phyloP scores from a whole-genome alignment of 768 basidiomycete genomes.

The Mycena crocata region DNA sequence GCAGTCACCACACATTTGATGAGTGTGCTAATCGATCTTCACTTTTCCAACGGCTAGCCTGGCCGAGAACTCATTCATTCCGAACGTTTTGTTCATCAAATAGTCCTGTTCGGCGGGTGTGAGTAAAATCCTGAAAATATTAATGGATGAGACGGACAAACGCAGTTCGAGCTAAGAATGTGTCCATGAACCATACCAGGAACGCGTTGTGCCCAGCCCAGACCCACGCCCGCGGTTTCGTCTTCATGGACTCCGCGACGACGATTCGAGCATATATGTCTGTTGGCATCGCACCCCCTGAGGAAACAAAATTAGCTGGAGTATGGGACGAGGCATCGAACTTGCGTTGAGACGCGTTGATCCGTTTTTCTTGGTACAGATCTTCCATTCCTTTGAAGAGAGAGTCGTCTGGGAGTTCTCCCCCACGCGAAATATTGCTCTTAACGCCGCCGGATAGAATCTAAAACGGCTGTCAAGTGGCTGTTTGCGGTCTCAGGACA shows the following conservation, averaged over 20 bases:
- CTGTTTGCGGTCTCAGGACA: neutral
- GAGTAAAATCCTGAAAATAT: neutral
- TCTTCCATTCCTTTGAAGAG: slow-evolving; percentile 32
- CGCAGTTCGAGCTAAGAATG: slow-evolving; percentile 27
- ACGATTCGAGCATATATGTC: slow-evolving; percentile 27
- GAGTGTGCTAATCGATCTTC: slow-evolving; percentile 5
- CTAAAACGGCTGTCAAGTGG: neutral
- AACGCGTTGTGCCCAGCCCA: slow-evolving; percentile 29
- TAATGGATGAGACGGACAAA: slow-evolving; percentile 17
- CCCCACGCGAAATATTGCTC: slow-evolving; percentile 18
- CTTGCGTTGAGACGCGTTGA: slow-evolving; percentile 17
- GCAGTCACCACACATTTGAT: too few relatives aligned
- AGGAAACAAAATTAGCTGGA: neutral
- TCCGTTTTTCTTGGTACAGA: slow-evolving; percentile 24
- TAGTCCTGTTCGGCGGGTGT: slow-evolving; percentile 14
- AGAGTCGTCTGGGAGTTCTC: slow-evolving; percentile 21
- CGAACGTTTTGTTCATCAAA: slow-evolving; percentile 23
- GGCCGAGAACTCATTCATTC: slow-evolving; percentile 20
- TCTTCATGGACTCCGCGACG: slow-evolving; percentile 22
- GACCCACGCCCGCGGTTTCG: slow-evolving; percentile 30
- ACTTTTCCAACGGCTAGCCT: slow-evolving; percentile 3
- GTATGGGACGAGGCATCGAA: neutral
- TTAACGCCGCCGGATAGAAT: neutral
- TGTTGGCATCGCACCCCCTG: slow-evolving; percentile 9
- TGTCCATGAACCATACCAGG: slow-evolving; percentile 32